Evolutionary conservation across 371 early-diverging fungal species (phyloP), one percentile per base, ranked within the genome.

Genomic region (Fennellomyces sp.): DNA sequence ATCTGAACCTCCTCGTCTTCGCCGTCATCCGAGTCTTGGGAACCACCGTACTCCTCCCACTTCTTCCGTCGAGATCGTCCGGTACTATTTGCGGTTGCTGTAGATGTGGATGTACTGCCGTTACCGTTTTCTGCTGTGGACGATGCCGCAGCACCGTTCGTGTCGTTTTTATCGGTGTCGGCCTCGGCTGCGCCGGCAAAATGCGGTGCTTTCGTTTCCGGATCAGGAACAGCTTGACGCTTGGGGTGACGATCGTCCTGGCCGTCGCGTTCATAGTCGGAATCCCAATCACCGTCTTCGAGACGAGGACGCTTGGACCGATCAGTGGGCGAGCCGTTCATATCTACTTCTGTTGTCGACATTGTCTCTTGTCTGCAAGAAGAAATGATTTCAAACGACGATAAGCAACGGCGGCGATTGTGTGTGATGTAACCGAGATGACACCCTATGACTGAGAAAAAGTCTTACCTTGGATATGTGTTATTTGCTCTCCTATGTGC

Each of bases 131-230:
- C 35, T 33, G 35, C 39, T 15, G 39, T n/a, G n/a, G 45, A 21
- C 23, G 45, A 21, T 8, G 45, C 35, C 6, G 35, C 35, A 31
- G 58, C 35, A 35, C 42, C 42, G 28, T 12, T 54, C 35, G 25
- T 53, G 59, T 59, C 51, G 27, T 58, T 23, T 64, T 64, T 49
- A 19, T 63, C 56, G 3, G 58, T 29, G 19, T 56, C 61, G 19
- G 52, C 28, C 21, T 56, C 61, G 2, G 56, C 30, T 26, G 60
- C 50, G 19, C 75, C 76, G 2, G 73, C 66, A 58, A 78, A 78
- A 29, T 76, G 75, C 58, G 80, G 80, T 39, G 80, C 75, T 53
- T 80, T 76, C 2, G 80, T 80, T 35, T 74, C 73, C 11, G 80
- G 80, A 60, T 80, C 80, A 35, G 75, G 70, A 1, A 80, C 77